Conservation (phyloP, 2,329 filamentous ascomycete genomes). For the Davidsoniella neocaledoniae region DNA sequence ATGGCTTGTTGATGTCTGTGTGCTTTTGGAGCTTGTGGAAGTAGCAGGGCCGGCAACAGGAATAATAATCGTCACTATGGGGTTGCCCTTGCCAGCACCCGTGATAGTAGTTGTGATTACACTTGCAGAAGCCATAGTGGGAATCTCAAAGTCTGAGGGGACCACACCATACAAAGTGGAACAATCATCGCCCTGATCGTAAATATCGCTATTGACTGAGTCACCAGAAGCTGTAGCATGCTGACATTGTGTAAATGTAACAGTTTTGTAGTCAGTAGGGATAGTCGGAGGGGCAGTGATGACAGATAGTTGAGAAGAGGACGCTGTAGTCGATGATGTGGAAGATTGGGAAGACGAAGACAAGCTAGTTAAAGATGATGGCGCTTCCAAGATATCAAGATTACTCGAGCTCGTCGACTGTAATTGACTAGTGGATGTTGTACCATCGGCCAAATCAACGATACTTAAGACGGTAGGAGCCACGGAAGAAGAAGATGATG, state of each 20-base stretch:
- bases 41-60: background rate
- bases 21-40: background rate
- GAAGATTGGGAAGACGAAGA: background rate
- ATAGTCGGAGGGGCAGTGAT: slow-evolving; percentile 5
- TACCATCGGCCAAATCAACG: slow-evolving; percentile 8
- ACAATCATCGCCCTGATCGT: background rate
- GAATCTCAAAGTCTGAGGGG: slow-evolving; percentile 4
- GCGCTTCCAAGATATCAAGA: slow-evolving; percentile 7
- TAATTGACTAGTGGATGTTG: background rate
- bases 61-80: slow-evolving; percentile 10
- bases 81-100: slow-evolving; percentile 3
- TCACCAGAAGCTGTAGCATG: background rate
- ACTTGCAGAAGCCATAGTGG: background rate
- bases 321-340: slow-evolving; percentile 1
- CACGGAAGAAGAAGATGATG: background rate
- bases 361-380: background rate
- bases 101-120: slow-evolving; percentile 7
- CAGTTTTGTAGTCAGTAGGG: slow-evolving; percentile 8
- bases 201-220: background rate
- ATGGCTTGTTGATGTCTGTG: background rate
- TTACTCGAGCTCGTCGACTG: background rate
- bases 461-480: slow-evolving; percentile 4
- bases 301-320: background rate
- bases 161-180: slow-evolving; percentile 7
- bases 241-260: slow-evolving; percentile 9